These are phyloP conservation scores for Meripilus lineatus DNA, from an alignment of 1,284 basidiomycete species.

Conservation along the genomic window DNA sequence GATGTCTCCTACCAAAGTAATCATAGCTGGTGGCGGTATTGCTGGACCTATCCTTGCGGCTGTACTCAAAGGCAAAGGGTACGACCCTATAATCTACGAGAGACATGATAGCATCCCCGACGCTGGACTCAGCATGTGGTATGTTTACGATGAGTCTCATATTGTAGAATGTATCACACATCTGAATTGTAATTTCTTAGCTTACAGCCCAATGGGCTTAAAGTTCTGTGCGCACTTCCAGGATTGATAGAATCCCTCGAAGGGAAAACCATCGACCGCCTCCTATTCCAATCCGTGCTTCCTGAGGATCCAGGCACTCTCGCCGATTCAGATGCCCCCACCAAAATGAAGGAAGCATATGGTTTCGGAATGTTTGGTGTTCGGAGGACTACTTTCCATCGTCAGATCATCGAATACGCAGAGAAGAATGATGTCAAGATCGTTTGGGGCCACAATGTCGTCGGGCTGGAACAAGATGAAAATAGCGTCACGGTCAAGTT, in stretches of 20 bases:
- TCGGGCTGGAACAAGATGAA: constrained; percentile 28
- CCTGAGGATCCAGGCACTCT: constrained; percentile 30
- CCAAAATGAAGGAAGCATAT: constrained; percentile 15
- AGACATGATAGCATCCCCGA: constrained; percentile 29
- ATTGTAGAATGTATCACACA: constrained; percentile 1
- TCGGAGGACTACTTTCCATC: constrained; percentile 29
- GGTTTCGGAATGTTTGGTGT: constrained; percentile 29
- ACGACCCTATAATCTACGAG: constrained; percentile 39
- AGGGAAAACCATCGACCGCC: constrained; percentile 23
- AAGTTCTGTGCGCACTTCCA: constrained; percentile 36
- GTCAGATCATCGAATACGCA: constrained; percentile 30
- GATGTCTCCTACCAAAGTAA: background rate
- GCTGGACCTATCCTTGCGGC: constrained; percentile 44
- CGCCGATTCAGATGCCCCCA: constrained; percentile 19
- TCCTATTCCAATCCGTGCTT: constrained; percentile 27
- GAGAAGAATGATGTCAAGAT: constrained; percentile 31
- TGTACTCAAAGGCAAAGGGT: constrained; percentile 38
- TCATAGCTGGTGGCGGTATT: constrained; percentile 25
- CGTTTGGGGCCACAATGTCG: constrained; percentile 33
- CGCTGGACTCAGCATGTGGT: constrained; percentile 36
- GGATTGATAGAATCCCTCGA: constrained; percentile 31
- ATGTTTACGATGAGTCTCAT: constrained; percentile 9
- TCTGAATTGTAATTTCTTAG: constrained; percentile 17
- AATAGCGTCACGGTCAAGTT: constrained; percentile 32
- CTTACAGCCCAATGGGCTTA: constrained; percentile 37